Base-by-base conservation (phyloP, 805 yeast genomes). In the Diddensiella santjacobensis region DNA sequence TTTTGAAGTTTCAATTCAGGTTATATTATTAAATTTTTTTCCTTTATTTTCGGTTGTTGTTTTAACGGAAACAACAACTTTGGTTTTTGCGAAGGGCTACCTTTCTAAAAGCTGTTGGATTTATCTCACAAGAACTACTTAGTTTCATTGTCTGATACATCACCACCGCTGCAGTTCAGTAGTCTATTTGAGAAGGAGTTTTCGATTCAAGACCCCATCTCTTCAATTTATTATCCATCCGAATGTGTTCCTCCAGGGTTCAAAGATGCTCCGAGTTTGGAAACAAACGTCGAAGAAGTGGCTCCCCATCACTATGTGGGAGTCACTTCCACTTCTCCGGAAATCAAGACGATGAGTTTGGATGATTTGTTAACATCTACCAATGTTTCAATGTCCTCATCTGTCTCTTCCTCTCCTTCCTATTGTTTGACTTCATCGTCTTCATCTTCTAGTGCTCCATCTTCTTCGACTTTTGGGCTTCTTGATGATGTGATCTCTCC, bases 101-200 rank as follows among this genome's bases (percentile, higher is more conserved):
- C 20, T 35, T 24, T 5, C 31, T 15, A 19, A 30, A 45, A 44
- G 40, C 44, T 46, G 49, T 41, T 40, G 40, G 40, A 35, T 35
- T 35, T 46, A 40, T 46, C 44, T 15, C 41, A 29, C 24, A 36
- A 31, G 26, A 38, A 41, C 42, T 41, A 39, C 20, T 33, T 46
- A 30, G 36, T 31, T 33, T 46, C 38, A 15, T 40, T 41, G 45
- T 22, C 20, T 35, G 43, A 24, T 46, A 29, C 45, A 20, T 46
- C 30, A 31, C 31, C 42, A 29, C 42, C 38, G 24, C 43, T 38
- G 43, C 17, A n/a, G n/a, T n/a, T n/a, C n/a, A n/a, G n/a, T n/a
- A n/a, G n/a, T n/a, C n/a, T n/a, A n/a, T n/a, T 44, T 24, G 6
- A 17, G n/a, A 17, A 38, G 15, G n/a, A 29, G 35, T 13, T 19